Percentiles rank a stretch among this genome's conserved stretches.
These are phyloP conservation scores for Talaromyces sp. DNA, from an alignment of 2,329 filamentous ascomycete species.

Conservation along the genomic window DNA sequence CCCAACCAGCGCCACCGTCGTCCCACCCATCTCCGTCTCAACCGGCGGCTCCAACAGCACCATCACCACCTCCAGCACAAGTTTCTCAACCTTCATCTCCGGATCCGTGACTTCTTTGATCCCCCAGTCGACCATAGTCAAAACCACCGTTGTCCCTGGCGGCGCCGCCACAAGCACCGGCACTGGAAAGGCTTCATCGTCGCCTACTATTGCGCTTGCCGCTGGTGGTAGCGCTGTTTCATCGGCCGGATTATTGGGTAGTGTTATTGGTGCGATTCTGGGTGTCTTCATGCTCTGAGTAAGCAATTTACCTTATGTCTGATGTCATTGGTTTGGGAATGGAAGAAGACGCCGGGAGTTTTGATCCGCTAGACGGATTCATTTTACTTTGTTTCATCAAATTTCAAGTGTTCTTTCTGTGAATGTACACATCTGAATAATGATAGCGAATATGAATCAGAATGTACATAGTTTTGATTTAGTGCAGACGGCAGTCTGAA, in stretches of 20 bases:
- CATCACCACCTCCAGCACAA: constrained; percentile 15
- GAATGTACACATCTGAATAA: not conserved
- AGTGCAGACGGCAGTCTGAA: not conserved
- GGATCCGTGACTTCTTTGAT: constrained; percentile 8
- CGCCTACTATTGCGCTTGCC: constrained; percentile 6
- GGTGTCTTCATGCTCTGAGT: constrained; percentile 11
- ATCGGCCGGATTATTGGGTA: not conserved
- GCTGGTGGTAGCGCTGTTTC: constrained; percentile 2
- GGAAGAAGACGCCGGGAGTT: not conserved
- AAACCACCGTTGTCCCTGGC: constrained; percentile 17
- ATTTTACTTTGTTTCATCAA: not conserved
- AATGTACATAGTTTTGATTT: constrained; percentile 4
- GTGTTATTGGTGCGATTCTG: constrained; percentile 8
- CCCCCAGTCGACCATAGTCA: constrained; percentile 16
- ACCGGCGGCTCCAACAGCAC: constrained; percentile 8
- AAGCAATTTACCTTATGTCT: not conserved
- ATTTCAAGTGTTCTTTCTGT: not conserved
- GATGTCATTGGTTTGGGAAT: not conserved
- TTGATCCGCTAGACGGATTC: not conserved
- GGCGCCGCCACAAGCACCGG: not conserved
- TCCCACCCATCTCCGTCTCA: constrained; percentile 9
- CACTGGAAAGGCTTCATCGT: constrained; percentile 2
- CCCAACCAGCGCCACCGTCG: constrained; percentile 9
- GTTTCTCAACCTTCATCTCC: constrained; percentile 13
- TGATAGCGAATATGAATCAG: not conserved